Base-by-base conservation (phyloP, 2,329 filamentous ascomycete species). In the Grosmannia penicillata region DNA sequence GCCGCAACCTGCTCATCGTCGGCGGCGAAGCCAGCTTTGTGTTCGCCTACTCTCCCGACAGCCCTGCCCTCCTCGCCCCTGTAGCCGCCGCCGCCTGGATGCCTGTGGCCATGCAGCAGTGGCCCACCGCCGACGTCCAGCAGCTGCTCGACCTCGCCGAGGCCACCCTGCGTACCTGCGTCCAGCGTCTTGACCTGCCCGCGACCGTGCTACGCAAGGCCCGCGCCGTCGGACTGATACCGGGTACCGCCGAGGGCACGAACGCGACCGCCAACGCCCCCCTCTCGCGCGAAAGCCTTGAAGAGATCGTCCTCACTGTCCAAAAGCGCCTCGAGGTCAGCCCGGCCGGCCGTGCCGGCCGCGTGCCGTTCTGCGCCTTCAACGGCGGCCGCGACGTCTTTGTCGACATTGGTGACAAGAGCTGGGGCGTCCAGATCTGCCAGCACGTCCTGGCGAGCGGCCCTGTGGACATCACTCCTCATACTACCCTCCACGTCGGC, bases 371-470 rank as follows among this genome's bases (percentile, higher is more conserved):
- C 54, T 98, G 91, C 55, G 91, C 91, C 18, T 98, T 98, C 66
- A 98, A 98, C 57, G 91, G 89, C 38, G 91, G 91, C 10, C 89
- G 91, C 45, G 91, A 98, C 56, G 86, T 96, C 30, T 98, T 98
- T 59, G 87, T 98, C 38, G 91, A 98, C 56, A 95, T 98, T 52
- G 91, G 91, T 40, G 91, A 98, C 62, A 98, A 98, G 62, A 86
- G 80, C 38, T 93, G 87, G 82, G 91, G 91, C 46, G 91, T 98
- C 3, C 70, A 82, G 25, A 85, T 87, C 4, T 95, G 87, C 55
- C 91, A 98, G 62, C 44, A 48, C 36, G 44, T 42, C 1, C 36
- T 47, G 28, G 15, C 42, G n/a, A 43, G 45, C 26, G 14, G 3
- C 26, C 3, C 4, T 11, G 22, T 24, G 8, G 34, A 37, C 4